Evolutionary conservation across 129 eudicot species (phyloP), one percentile per base, ranked within the genome.

Genomic region (Centaurea solstitialis): DNA sequence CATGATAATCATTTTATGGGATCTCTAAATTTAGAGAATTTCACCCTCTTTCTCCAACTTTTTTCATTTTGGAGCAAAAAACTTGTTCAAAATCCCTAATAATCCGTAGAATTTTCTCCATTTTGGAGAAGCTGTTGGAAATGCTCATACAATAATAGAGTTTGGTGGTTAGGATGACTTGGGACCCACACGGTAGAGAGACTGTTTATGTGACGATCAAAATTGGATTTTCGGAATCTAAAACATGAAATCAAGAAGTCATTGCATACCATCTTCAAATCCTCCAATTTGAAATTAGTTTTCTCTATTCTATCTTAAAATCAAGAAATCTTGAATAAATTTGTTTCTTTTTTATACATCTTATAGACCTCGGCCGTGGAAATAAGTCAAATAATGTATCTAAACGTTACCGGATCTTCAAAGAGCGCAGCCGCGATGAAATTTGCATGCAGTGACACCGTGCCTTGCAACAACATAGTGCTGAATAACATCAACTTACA

Each of bases 401-500:
- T 76, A 74, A 93, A 96, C 82, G 79, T 96, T n/a, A 93, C 82
- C 20, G 99, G 99, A 83, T 88, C 96, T 8, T 89, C 98, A 75
- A 89, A 72, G 81, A 91, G 90, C 53, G 68, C 83, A 74, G 68
- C 82, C 38, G 99, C 98, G 53, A 93, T 96, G 92, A 88, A 89
- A 81, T 93, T 96, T 83, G 95, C 95, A 7, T 96, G 99, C 80
- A 96, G 99, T 20, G 91, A 96, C 80, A 82, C 89, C 0, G 91
- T 93, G 62, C 99, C 99, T 2, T 96, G 99, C 89, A 87, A 80
- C 75, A 75, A 91, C 90, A 91, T 96, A 13, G 85, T 93, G 22
- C 84, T 96, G 75, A 89, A 90, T 72, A 86, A 90, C 73, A 86
- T 96, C 76, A 86, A 88, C 85, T 84, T 96, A 45, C 77, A 79